phyloP scores from a whole-genome alignment of 1,284 basidiomycete species.

The Entoloma clypeatum region DNA sequence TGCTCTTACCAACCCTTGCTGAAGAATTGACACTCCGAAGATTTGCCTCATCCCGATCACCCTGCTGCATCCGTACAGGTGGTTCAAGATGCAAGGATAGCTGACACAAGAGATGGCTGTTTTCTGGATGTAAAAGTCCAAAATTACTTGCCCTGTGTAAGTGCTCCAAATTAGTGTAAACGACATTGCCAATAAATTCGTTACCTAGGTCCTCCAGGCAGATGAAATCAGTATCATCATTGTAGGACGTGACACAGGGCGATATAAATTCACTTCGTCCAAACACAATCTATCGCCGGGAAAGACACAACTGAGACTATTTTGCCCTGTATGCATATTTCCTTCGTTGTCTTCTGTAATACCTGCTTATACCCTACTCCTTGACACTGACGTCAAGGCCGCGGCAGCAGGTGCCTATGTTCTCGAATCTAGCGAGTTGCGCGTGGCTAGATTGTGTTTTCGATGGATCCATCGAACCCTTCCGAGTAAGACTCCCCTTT shows the following conservation, averaged over 20 bases:
- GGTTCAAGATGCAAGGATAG: constrained; percentile 41
- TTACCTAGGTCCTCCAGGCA: constrained; percentile 42
- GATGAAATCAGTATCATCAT: constrained; percentile 51
- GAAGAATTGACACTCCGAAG: constrained; percentile 33
- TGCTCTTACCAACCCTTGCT: background rate
- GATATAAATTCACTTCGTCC: constrained; percentile 44
- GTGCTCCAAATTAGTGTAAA: constrained; percentile 22
- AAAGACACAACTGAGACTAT: constrained; percentile 49
- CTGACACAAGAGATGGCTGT: constrained; percentile 61
- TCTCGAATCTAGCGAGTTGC: constrained; percentile 58
- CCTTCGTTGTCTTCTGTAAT: background rate
- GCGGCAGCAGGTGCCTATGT: constrained; percentile 59
- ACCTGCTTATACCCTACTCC: constrained; percentile 8
- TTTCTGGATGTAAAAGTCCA: constrained; percentile 52
- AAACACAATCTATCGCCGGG: constrained; percentile 47
- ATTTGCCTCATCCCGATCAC: constrained; percentile 64
- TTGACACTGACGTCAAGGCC: constrained; percentile 51
- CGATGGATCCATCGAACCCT: constrained; percentile 50
- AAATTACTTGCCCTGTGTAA: constrained; percentile 73
- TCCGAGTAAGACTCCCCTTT: constrained; percentile 22
- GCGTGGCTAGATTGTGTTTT: constrained; percentile 52
- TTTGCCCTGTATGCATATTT: constrained; percentile 64
- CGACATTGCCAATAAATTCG: constrained; percentile 8
- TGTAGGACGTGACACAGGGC: constrained; percentile 54
- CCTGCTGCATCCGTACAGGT: constrained; percentile 57